phyloP scores from a whole-genome alignment of 2,329 filamentous ascomycete species.

The Calonectria crousiana region DNA sequence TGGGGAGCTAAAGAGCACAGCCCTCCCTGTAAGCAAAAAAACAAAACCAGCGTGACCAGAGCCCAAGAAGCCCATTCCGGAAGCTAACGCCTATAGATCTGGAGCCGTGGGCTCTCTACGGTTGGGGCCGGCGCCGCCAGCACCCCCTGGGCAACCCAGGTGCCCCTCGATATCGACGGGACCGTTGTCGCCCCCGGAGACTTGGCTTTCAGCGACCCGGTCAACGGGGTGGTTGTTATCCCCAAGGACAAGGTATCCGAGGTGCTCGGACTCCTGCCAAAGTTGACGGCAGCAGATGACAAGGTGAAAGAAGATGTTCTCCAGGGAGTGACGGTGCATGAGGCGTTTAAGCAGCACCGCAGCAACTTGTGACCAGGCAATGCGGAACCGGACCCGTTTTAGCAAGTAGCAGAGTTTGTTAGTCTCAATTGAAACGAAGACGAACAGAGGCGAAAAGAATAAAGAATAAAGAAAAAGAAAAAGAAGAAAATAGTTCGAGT shows the following conservation, averaged over 20 bases:
- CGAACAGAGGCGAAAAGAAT: too few relatives aligned
- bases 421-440: background rate
- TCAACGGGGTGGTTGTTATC: conserved; percentile 78
- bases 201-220: conserved; percentile 76
- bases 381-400: background rate
- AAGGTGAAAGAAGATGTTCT: conserved; percentile 75
- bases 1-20: conserved; percentile 66
- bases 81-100: conserved; percentile 57
- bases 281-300: conserved; percentile 64
- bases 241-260: conserved; percentile 70
- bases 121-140: conserved; percentile 69
- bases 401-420: background rate
- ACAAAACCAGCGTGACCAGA: background rate
- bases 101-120: conserved; percentile 67
- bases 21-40: conserved; percentile 63
- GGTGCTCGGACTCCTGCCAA: conserved; percentile 71
- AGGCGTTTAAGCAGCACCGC: conserved; percentile 74
- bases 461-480: background rate
- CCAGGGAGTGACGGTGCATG: conserved; percentile 70
- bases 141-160: conserved; percentile 66
- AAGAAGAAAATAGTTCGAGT: background rate
- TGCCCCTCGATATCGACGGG: conserved; percentile 58
- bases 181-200: conserved; percentile 67
- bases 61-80: background rate
- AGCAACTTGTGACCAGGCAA: conserved; percentile 44